phyloP scores from a whole-genome alignment of 352 stramenopile species.

The Peronospora belbahrii region DNA sequence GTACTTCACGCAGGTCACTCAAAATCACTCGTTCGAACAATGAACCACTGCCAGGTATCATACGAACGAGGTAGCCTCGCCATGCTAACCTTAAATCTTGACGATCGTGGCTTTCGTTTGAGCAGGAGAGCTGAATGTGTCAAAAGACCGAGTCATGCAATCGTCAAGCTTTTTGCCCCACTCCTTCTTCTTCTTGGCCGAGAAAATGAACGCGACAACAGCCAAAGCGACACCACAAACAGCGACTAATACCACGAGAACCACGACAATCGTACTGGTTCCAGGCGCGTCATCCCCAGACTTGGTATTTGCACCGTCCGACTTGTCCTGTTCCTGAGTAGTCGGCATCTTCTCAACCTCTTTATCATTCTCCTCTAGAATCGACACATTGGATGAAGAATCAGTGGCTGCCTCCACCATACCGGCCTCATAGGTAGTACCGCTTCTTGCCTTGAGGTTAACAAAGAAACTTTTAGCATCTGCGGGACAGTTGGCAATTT shows the following conservation, averaged over 20 bases:
- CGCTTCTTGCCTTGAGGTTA: background rate
- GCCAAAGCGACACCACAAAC: slow-evolving; percentile 16
- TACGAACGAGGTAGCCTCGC: background rate
- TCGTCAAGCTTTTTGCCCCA: slow-evolving; percentile 5
- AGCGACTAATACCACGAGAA: slow-evolving; percentile 10
- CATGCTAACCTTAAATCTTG: slow-evolving; percentile 22
- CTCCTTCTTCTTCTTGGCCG: slow-evolving; percentile 18
- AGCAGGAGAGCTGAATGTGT: slow-evolving; percentile 24
- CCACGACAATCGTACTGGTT: slow-evolving; percentile 23
- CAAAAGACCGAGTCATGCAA: slow-evolving; percentile 16
- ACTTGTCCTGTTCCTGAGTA: slow-evolving; percentile 7
- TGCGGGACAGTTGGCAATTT: slow-evolving; percentile 34
- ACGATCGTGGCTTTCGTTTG: slow-evolving; percentile 24
- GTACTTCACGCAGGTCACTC: slow-evolving; percentile 7
- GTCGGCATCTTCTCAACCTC: slow-evolving; percentile 18
- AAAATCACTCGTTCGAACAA: slow-evolving; percentile 3
- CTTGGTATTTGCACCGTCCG: too few relatives aligned
- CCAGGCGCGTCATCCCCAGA: background rate
- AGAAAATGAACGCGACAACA: slow-evolving; percentile 11
- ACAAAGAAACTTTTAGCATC: slow-evolving; percentile 5
- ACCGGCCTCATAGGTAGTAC: slow-evolving; percentile 19
- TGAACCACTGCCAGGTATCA: background rate
- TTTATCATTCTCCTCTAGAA: slow-evolving; percentile 24
- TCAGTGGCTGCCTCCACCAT: slow-evolving; percentile 8
- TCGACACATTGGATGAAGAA: slow-evolving; percentile 14